phyloP scores from a whole-genome alignment of 2,329 filamentous ascomycete species.

The Parasarocladium wereldwijsianum region DNA sequence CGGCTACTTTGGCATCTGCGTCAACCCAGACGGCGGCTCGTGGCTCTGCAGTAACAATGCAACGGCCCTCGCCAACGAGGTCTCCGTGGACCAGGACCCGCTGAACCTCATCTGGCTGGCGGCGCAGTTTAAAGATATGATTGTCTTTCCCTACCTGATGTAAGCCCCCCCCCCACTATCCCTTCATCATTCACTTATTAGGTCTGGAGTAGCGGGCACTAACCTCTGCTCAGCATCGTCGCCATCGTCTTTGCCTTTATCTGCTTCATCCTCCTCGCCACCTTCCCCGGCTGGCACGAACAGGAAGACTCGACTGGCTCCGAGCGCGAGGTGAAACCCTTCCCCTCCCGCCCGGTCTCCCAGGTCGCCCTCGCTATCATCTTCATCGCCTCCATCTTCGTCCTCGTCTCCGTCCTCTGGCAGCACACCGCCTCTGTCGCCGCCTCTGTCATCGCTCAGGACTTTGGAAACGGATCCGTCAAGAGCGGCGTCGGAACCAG shows the following conservation, averaged over 20 bases:
- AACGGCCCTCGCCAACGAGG: slow-evolving; percentile 77
- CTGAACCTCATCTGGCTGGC: slow-evolving; percentile 96
- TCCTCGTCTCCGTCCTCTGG: slow-evolving; percentile 67
- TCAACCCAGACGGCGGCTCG: slow-evolving; percentile 76
- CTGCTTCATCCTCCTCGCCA: slow-evolving; percentile 86
- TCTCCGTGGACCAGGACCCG: slow-evolving; percentile 84
- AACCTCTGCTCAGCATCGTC: slow-evolving; percentile 54
- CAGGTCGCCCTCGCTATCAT: slow-evolving; percentile 90
- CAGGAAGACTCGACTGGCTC: slow-evolving; percentile 68
- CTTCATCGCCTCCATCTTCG: slow-evolving; percentile 59
- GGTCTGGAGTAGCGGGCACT: slow-evolving; percentile 7
- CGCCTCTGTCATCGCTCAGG: slow-evolving; percentile 83
- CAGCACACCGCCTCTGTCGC: slow-evolving; percentile 95
- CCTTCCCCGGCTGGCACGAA: slow-evolving; percentile 96
- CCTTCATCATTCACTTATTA: background rate
- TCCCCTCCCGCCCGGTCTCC: slow-evolving; percentile 81
- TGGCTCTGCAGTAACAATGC: slow-evolving; percentile 98
- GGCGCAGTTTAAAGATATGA: slow-evolving; percentile 93
- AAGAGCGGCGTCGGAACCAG: slow-evolving; percentile 79
- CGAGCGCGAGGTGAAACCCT: slow-evolving; percentile 83
- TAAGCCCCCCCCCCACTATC: slow-evolving; percentile 35
- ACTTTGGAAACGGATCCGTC: slow-evolving; percentile 81
- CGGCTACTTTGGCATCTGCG: slow-evolving; percentile 95
- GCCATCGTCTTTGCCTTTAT: slow-evolving; percentile 95
- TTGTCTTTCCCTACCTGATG: slow-evolving; percentile 96